These are phyloP conservation scores for Excoecaria cochinchinensis DNA, from an alignment of 345 rosid genomes.

Conservation along the genomic window DNA sequence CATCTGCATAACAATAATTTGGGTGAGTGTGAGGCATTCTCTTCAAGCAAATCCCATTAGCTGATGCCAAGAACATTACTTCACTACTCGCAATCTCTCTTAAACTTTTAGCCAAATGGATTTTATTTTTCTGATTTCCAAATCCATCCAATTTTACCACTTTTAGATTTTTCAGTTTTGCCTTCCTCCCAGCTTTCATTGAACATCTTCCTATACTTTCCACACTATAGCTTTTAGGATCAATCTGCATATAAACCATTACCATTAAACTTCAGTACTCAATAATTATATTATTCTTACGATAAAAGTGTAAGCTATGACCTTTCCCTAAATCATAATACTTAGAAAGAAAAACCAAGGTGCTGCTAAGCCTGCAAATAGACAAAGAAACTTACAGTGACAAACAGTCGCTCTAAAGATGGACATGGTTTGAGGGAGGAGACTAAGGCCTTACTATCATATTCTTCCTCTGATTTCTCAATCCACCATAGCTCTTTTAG, in stretches of 20 bases:
- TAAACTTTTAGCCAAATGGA: conserved; percentile 29
- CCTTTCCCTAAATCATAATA: too few species aligned
- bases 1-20: conserved; percentile 2
- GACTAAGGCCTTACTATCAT: conserved; percentile 35
- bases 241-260: conserved; percentile 53
- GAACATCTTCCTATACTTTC: conserved; percentile 16
- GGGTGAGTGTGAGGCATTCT: conserved; percentile 6
- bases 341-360: too few species aligned
- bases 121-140: conserved; percentile 27
- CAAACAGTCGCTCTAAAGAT: conserved; percentile 47
- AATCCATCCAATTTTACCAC: conserved; percentile 50
- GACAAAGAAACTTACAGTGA: conserved; percentile 43
- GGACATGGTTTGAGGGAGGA: conserved; percentile 56
- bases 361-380: too few species aligned
- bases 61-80: conserved; percentile 30
- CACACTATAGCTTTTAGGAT: conserved; percentile 35
- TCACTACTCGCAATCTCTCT: conserved; percentile 24
- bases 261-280: too few species aligned
- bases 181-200: conserved; percentile 28
- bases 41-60: conserved; percentile 18
- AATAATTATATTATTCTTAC: too few species aligned
- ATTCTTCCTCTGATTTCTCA: conserved; percentile 37
- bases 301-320: too few species aligned
- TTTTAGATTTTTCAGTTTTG: conserved; percentile 32
- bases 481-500: conserved; percentile 63